A percentile compares a stretch with the other conserved stretches of the same genome.
Conservation (phyloP, 768 basidiomycete genomes). For the Russula virescens region DNA sequence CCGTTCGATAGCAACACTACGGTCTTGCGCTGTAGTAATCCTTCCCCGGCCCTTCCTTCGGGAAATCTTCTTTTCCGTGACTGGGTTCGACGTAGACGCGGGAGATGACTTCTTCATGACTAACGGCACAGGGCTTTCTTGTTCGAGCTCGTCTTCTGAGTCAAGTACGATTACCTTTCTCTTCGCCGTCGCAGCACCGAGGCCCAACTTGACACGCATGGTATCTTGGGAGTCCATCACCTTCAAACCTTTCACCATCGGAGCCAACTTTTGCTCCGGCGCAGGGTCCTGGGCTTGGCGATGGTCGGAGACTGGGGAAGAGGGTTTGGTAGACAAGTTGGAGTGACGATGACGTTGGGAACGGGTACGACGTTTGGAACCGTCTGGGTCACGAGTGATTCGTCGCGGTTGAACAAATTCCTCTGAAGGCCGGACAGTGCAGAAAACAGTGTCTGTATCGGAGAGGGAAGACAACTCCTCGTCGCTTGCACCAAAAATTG, state of each 20-base stretch:
- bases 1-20: neutral
- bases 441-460: slow-evolving; percentile 26
- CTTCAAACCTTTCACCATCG: slow-evolving; percentile 20
- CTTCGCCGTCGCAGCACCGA: slow-evolving; percentile 1
- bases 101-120: neutral
- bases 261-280: slow-evolving; percentile 24
- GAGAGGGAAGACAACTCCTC: slow-evolving; percentile 34
- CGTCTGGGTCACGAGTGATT: neutral
- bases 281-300: slow-evolving; percentile 11
- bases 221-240: slow-evolving; percentile 20
- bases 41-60: neutral
- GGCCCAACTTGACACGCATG: neutral
- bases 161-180: slow-evolving; percentile 5
- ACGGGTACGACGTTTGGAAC: neutral
- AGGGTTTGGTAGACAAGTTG: slow-evolving; percentile 6
- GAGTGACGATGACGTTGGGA: slow-evolving; percentile 10
- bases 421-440: slow-evolving; percentile 8
- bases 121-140: neutral
- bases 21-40: neutral
- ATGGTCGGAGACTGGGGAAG: neutral
- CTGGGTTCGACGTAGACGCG: neutral
- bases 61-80: neutral
- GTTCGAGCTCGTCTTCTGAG: slow-evolving; percentile 14
- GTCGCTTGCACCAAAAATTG: slow-evolving; percentile 25
- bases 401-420: slow-evolving; percentile 11